These are phyloP conservation scores for Termitomyces sp. DNA, from an alignment of 768 basidiomycete species.

Conservation along the genomic window DNA sequence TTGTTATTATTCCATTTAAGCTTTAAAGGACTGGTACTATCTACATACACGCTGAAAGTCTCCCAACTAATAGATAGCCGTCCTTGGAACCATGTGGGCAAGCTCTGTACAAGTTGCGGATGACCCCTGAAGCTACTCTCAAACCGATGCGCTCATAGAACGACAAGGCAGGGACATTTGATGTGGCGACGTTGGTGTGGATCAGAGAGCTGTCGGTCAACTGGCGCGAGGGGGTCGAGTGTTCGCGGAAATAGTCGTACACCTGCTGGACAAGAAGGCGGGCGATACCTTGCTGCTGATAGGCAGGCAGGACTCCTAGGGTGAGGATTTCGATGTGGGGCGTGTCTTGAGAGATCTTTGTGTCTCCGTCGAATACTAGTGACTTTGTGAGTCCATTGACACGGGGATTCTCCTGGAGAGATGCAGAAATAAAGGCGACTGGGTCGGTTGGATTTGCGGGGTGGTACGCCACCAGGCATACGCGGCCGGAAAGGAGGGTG, in stretches of 20 bases:
- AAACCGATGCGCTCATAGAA: conserved; percentile 48
- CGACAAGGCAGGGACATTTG: conserved; percentile 37
- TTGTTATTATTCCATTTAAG: too few species aligned
- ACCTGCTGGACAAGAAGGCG: conserved; percentile 38
- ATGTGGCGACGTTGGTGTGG: conserved; percentile 45
- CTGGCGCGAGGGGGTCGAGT: conserved; percentile 21
- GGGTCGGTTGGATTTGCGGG: conserved; percentile 26
- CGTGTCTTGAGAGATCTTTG: conserved; percentile 13
- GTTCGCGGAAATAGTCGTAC: conserved; percentile 27
- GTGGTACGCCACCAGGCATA: conserved; percentile 41
- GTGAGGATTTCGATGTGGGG: conserved; percentile 49
- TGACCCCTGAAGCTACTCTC: conserved; percentile 29
- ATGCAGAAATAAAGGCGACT: conserved; percentile 46
- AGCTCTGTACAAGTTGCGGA: conserved; percentile 38
- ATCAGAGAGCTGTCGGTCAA: conserved; percentile 28
- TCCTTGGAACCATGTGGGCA: conserved; percentile 37
- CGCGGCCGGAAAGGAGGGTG: conserved; percentile 36
- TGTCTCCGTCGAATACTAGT: conserved; percentile 10
- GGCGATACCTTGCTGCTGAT: conserved; percentile 43
- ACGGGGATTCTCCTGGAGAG: conserved; percentile 26
- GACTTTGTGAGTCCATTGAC: conserved; percentile 13
- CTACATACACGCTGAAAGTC: conserved; percentile 20
- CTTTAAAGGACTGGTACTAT: too few species aligned
- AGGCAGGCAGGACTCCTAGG: conserved; percentile 47
- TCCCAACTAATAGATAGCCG: conserved; percentile 41